Conservation (phyloP, 2,329 filamentous ascomycete genomes). For the Paecilomyces variotii region DNA sequence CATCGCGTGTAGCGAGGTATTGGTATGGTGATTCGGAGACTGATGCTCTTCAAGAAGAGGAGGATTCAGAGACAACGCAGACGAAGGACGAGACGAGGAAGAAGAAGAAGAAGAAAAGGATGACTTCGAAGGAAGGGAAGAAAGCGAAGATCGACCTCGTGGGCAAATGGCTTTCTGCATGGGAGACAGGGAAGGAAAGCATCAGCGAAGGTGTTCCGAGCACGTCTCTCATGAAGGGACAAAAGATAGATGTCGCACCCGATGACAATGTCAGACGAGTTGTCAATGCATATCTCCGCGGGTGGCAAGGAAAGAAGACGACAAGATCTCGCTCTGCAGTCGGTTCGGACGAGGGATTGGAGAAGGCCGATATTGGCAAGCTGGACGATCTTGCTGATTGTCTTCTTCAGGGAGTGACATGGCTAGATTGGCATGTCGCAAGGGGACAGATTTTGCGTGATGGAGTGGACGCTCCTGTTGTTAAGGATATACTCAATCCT, state of each 20-base stretch:
- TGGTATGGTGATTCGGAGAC: slow-evolving; percentile 36
- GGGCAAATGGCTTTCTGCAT: slow-evolving; percentile 41
- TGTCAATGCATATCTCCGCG: slow-evolving; percentile 21
- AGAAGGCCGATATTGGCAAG: slow-evolving; percentile 42
- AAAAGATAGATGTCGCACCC: background rate
- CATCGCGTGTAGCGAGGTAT: slow-evolving; percentile 49
- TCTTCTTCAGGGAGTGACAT: slow-evolving; percentile 67
- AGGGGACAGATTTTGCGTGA: slow-evolving; percentile 17
- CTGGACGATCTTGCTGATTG: slow-evolving; percentile 77
- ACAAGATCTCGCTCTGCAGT: slow-evolving; percentile 7
- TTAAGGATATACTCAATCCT: background rate
- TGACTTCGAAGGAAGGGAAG: slow-evolving; percentile 27
- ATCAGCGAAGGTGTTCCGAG: slow-evolving; percentile 10
- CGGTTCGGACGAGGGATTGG: slow-evolving; percentile 5
- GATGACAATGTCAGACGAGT: slow-evolving; percentile 8
- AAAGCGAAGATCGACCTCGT: slow-evolving; percentile 57
- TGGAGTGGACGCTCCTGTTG: slow-evolving; percentile 12
- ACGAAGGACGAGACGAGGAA: slow-evolving; percentile 2
- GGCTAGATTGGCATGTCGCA: slow-evolving; percentile 61
- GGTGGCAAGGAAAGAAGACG: slow-evolving; percentile 17
- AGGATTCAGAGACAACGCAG: slow-evolving; percentile 3
- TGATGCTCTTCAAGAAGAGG: background rate
- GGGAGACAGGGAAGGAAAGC: slow-evolving; percentile 19
- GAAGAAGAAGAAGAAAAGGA: slow-evolving; percentile 13
- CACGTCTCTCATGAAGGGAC: background rate